Base-by-base conservation (phyloP, 208 protist genomes). In the Trichomonas tenax region DNA sequence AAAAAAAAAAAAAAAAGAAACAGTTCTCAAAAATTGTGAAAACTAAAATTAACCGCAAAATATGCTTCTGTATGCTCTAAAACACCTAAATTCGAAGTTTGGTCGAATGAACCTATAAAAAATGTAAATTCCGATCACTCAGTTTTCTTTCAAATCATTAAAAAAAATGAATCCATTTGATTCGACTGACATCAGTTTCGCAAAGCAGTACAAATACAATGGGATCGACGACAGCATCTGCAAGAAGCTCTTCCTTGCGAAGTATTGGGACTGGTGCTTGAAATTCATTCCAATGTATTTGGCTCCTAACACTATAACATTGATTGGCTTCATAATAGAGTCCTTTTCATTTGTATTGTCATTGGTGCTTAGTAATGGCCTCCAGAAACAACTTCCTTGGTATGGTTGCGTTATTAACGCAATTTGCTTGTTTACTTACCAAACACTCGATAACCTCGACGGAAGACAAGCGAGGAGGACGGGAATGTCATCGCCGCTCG, bases 401-500 rank as follows among this genome's bases (percentile, higher is more conserved):
- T 97, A 95, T 48, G 96, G 58, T 9, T 51, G 63, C 40, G 8
- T 96, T 58, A 1, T 89, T 31, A 72, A 46, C n/a, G 95, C 26
- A 8, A 8, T 86, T 11, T 82, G 3, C 34, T 44, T 96, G 0
- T 97, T 96, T 0, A 36, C 96, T 38, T 97, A 97, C 51, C 96
- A 97, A 45, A 96, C 96, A 38, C 31, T 97, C 0, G 96, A 97
- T 86, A 90, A 72, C 21, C 51, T 97, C 15, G 96, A 97, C 96
- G 96, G 96, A 17, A 97, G 96, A 31, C 96, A 97, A 90, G 96
- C 96, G 45, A 40, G 96, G 9, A 96, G 96, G n/a, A 96, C 96
- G 44, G 51, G 46, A 10, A 63, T 0, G 23, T 96, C 82, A 31
- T 97, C 96, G 4, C 44, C 96, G 11, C 96, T 97, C 34, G 96